A percentile compares a stretch with the other conserved stretches of the same genome.
These are phyloP conservation scores for Panicum miliaceum DNA, from an alignment of 176 grass and related monocot species.

Conservation along the genomic window DNA sequence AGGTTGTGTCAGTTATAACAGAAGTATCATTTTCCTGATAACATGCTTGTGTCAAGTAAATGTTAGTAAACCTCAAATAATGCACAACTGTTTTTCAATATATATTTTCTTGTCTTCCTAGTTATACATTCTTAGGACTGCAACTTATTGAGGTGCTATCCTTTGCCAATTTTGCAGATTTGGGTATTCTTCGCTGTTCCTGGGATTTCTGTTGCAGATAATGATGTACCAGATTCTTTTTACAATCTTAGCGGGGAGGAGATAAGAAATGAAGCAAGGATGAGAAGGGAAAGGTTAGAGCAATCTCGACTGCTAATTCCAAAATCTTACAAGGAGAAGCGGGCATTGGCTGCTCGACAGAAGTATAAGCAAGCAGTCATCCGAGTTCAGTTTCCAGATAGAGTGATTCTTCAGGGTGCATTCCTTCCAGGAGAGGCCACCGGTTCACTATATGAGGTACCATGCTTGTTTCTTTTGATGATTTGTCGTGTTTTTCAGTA, in stretches of 20 bases:
- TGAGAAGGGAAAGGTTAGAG: slow-evolving; percentile 81
- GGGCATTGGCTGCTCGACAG: slow-evolving; percentile 66
- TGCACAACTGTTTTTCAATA: slow-evolving; percentile 9
- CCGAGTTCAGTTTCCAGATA: slow-evolving; percentile 91
- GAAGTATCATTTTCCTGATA: not conserved
- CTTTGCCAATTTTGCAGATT: slow-evolving; percentile 53
- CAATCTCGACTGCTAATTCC: slow-evolving; percentile 85
- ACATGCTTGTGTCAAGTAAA: not conserved
- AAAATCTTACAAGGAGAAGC: slow-evolving; percentile 92
- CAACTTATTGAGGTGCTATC: slow-evolving; percentile 36
- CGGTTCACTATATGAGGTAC: slow-evolving; percentile 78
- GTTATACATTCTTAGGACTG: not conserved
- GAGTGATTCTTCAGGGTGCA: slow-evolving; percentile 80
- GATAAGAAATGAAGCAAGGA: slow-evolving; percentile 74
- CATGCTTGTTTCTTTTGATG: slow-evolving; percentile 13
- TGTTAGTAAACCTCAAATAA: not conserved
- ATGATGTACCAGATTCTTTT: slow-evolving; percentile 85
- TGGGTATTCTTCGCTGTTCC: slow-evolving; percentile 72
- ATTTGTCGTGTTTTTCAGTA: slow-evolving; percentile 17
- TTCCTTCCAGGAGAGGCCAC: slow-evolving; percentile 84
- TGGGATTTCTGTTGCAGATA: slow-evolving; percentile 60
- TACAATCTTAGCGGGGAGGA: slow-evolving; percentile 69
- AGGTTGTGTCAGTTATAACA: slow-evolving; percentile 29
- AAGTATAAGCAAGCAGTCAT: slow-evolving; percentile 74
- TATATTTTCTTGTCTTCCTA: not conserved